phyloP scores from a whole-genome alignment of 176 grass and related monocot species.

The Puya raimondii region DNA sequence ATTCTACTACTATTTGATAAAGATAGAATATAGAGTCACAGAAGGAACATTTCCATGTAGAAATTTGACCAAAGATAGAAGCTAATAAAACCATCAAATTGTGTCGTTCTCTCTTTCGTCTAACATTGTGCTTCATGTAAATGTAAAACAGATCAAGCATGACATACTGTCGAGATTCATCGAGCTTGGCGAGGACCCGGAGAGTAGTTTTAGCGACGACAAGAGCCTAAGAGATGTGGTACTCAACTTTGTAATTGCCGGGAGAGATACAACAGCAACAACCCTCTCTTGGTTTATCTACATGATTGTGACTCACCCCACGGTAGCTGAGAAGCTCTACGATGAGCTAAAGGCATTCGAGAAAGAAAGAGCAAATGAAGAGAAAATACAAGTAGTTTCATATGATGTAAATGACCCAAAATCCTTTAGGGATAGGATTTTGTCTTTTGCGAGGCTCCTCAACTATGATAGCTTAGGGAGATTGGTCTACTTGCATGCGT shows the following conservation, averaged over 20 bases:
- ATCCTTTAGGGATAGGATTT: conserved; percentile 32
- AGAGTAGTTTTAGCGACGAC: conserved; percentile 44
- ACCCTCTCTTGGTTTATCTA: conserved; percentile 92
- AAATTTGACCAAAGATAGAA: too few species aligned
- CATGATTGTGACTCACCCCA: conserved; percentile 66
- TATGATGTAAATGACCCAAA: conserved; percentile 7
- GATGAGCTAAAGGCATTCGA: conserved; percentile 64
- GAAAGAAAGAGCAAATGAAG: conserved; percentile 55
- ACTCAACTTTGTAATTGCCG: conserved; percentile 91
- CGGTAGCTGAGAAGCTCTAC: conserved; percentile 59
- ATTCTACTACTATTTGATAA: too few species aligned
- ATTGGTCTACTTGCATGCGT: conserved; percentile 83
- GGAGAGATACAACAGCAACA: conserved; percentile 80
- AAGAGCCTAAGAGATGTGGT: conserved; percentile 89
- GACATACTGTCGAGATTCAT: conserved; percentile 92
- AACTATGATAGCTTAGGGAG: conserved; percentile 70
- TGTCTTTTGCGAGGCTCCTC: conserved; percentile 56
- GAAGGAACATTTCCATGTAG: too few species aligned
- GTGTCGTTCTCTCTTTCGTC: neutral
- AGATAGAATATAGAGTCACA: neutral
- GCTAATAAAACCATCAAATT: neutral
- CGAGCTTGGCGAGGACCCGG: conserved; percentile 54
- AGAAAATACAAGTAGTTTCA: conserved; percentile 30
- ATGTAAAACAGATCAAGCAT: conserved; percentile 67
- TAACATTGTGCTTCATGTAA: neutral